Base-by-base conservation (phyloP, 169 alveolate species). In the Plasmodium ovale region DNA sequence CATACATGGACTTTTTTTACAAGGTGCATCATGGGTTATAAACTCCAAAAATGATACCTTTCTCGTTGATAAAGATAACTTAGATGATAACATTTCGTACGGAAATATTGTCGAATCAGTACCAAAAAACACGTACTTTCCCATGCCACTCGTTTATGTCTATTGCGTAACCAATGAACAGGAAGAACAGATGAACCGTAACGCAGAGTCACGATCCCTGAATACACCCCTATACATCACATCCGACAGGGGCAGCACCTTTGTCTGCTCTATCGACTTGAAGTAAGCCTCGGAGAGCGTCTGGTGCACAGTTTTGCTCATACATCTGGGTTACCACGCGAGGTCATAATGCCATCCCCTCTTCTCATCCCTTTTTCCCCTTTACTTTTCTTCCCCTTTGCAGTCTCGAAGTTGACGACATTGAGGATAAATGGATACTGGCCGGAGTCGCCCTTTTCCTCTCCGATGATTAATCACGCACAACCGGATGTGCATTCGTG, bases 401-500 rank as follows among this genome's bases (percentile, higher is more conserved):
- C 77, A 77, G 88, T 53, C 67, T 97, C 92, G 93, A 92, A 64
- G 87, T 87, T 19, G 95, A 93, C 64, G 95, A 93, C 47, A 69
- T 47, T 49, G 91, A 77, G 60, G 91, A 87, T 37, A 92, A 92
- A 42, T 97, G 99, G 99, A 94, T 97, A 27, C 96, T 97, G 49
- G 98, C 98, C 58, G 99, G 99, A 56, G 98, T 95, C 65, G 98
- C 98, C 51, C 93, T 97, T 69, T 92, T 97, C 29, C 93, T 96
- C 94, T 94, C 97, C 73, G 98, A 97, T 39, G 99, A 96, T 65
- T 96, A 92, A 54, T 14, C 56, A 47, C 16, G 16, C n/a, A n/a
- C n/a, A n/a, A n/a, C n/a, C n/a, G n/a, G n/a, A n/a, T n/a, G 16
- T n/a, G 0, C 56, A 5, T 47, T 47, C 56, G 16, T 47, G 10